Percentiles rank a stretch among this genome's conserved stretches.
These are phyloP conservation scores for Cercophora newfieldiana DNA, from an alignment of 495 filamentous ascomycete species.

Conservation along the genomic window DNA sequence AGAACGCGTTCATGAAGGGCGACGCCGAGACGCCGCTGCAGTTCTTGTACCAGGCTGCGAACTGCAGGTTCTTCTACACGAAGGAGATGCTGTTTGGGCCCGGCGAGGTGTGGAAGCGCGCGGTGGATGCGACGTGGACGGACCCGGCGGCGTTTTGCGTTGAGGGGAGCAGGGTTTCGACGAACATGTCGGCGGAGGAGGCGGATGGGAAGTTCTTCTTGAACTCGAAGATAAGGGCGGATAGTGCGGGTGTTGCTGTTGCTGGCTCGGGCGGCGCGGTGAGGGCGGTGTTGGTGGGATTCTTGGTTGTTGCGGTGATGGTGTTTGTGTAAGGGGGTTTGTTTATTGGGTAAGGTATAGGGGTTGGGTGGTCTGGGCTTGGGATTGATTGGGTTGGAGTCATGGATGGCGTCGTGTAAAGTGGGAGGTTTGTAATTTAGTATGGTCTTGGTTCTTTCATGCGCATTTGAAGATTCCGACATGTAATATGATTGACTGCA, in stretches of 20 bases:
- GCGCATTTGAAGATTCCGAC: too few species aligned
- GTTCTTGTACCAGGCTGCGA: conserved; percentile 53
- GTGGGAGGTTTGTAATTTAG: too few species aligned
- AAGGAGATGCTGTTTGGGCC: conserved; percentile 43
- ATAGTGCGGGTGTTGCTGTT: not conserved
- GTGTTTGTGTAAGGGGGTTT: not conserved
- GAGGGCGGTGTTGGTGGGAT: not conserved
- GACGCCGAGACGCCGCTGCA: conserved; percentile 47
- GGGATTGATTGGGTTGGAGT: too few species aligned
- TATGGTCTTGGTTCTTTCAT: too few species aligned
- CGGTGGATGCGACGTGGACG: conserved; percentile 72
- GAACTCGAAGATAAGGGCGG: conserved; percentile 8
- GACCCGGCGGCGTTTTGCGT: conserved; percentile 23
- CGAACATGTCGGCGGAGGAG: conserved; percentile 6
- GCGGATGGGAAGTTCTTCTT: conserved; percentile 20
- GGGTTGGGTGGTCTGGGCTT: not conserved
- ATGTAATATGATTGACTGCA: too few species aligned
- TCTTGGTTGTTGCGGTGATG: conserved; percentile 4
- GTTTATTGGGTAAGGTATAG: not conserved
- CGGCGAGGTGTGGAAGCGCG: conserved; percentile 47
- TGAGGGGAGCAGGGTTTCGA: conserved; percentile 19
- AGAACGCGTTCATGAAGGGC: conserved; percentile 36
- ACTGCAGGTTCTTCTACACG: conserved; percentile 58
- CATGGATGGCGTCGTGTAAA: too few species aligned
- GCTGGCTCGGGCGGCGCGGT: not conserved